These are phyloP conservation scores for Actinomucor elegans DNA, from an alignment of 371 early-diverging fungal species.

Conservation along the genomic window DNA sequence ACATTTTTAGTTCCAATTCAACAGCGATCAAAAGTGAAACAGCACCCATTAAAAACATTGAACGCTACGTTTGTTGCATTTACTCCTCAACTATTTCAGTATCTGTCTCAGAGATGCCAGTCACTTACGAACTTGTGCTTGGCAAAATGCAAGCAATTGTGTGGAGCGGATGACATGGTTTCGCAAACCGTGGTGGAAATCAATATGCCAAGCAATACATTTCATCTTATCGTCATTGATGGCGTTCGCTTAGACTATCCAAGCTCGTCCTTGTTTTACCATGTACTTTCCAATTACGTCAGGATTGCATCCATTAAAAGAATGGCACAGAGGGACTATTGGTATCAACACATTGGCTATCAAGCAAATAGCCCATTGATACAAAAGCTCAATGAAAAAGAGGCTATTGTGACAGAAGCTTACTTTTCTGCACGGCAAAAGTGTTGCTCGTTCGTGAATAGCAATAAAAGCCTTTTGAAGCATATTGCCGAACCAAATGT, in stretches of 20 bases:
- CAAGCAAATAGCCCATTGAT: background rate
- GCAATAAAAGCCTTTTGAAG: background rate
- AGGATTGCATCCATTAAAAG: background rate
- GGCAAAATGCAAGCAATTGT: slow-evolving; percentile 7
- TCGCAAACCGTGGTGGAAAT: slow-evolving; percentile 1
- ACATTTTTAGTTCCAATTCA: background rate
- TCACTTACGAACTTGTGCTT: background rate
- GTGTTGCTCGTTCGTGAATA: background rate
- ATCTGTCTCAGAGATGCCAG: slow-evolving; percentile 1
- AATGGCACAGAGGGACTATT: background rate
- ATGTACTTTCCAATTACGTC: slow-evolving; percentile 9
- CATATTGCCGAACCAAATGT: background rate
- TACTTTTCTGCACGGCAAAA: slow-evolving; percentile 7
- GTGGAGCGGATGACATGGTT: background rate
- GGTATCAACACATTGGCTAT: slow-evolving; percentile 9
- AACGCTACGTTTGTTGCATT: slow-evolving; percentile 9
- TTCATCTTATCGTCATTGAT: slow-evolving; percentile 5
- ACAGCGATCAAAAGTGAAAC: background rate
- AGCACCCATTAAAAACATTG: background rate
- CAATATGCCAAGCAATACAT: background rate
- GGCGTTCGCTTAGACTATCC: slow-evolving; percentile 14
- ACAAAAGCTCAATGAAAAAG: background rate
- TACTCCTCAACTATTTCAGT: background rate
- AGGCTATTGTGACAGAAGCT: background rate
- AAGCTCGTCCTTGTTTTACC: background rate